Evolutionary conservation across 164 flowering plant species (phyloP).

Genomic region (Magnolia kwangsiensis): DNA sequence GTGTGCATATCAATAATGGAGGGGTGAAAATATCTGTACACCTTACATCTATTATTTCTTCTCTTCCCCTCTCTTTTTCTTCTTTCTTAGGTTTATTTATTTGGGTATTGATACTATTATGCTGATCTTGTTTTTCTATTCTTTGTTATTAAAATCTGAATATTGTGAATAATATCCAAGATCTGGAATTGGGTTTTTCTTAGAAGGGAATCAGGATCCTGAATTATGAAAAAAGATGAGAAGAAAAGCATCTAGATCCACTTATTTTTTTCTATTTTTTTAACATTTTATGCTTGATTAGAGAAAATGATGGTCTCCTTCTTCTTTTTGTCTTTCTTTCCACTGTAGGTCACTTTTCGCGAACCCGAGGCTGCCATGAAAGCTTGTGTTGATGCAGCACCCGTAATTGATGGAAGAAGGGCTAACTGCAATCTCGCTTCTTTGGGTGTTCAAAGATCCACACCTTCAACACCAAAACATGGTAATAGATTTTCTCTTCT

Average conservation of each 20-base stretch:
- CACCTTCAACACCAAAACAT: constrained; percentile 80
- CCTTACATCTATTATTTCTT: not conserved
- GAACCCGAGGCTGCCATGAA: constrained; percentile 78
- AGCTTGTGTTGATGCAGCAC: constrained; percentile 69
- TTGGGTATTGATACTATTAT: not conserved
- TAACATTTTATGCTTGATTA: not conserved
- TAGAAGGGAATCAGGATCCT: constrained; percentile 1
- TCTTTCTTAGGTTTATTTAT: not conserved
- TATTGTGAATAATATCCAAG: constrained; percentile 1
- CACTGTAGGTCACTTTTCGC: constrained; percentile 26
- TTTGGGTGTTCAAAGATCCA: constrained; percentile 85
- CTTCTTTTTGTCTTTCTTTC: not conserved
- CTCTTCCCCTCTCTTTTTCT: not conserved
- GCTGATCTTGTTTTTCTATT: not conserved
- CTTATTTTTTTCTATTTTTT: not conserved
- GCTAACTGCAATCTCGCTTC: constrained; percentile 95
- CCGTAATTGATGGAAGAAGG: constrained; percentile 75
- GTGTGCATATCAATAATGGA: not conserved
- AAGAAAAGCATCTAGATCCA: constrained; percentile 3
- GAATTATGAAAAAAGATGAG: constrained; percentile 2
- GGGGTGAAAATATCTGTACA: not conserved
- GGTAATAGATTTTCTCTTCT: constrained; percentile 41
- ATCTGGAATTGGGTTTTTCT: constrained; percentile 3
- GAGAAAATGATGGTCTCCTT: not conserved
- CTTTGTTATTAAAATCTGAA: not conserved